A percentile compares a stretch with the other conserved stretches of the same genome.
These are phyloP conservation scores for Gamarada debralockiae DNA, from an alignment of 495 filamentous ascomycete species.

Conservation along the genomic window DNA sequence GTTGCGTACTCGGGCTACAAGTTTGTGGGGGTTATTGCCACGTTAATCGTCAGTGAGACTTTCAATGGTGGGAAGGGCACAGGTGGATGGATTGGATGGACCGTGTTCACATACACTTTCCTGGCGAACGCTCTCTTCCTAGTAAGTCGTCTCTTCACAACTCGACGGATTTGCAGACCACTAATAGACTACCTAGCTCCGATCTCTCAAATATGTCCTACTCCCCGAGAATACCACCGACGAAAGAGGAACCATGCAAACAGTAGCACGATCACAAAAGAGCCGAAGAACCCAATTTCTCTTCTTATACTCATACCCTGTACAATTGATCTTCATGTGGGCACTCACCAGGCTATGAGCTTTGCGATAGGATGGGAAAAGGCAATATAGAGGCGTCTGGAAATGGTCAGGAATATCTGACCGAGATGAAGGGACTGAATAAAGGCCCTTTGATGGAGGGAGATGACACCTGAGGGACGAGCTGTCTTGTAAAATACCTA, in stretches of 20 bases:
- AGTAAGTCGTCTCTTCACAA: slow-evolving; percentile 47
- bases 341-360: slow-evolving; percentile 51
- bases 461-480: no score
- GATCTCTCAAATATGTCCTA: slow-evolving; percentile 92
- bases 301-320: slow-evolving; percentile 89
- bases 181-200: slow-evolving; percentile 59
- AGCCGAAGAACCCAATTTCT: slow-evolving; percentile 92
- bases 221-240: slow-evolving; percentile 76
- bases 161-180: neutral
- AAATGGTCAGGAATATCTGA: neutral
- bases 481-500: no score
- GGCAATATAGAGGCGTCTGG: slow-evolving; percentile 10
- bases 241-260: slow-evolving; percentile 66
- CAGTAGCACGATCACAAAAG: slow-evolving; percentile 74
- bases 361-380: slow-evolving; percentile 2
- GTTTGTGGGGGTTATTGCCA: slow-evolving; percentile 93
- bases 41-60: slow-evolving; percentile 71
- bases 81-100: slow-evolving; percentile 84
- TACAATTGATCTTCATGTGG: slow-evolving; percentile 96
- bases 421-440: no score
- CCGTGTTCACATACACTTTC: slow-evolving; percentile 85
- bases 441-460: no score
- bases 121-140: slow-evolving; percentile 93
- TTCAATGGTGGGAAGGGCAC: slow-evolving; percentile 74
- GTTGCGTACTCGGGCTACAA: slow-evolving; percentile 98